Conservation (phyloP, 768 basidiomycete species). For the Leucosporidium scottii region DNA sequence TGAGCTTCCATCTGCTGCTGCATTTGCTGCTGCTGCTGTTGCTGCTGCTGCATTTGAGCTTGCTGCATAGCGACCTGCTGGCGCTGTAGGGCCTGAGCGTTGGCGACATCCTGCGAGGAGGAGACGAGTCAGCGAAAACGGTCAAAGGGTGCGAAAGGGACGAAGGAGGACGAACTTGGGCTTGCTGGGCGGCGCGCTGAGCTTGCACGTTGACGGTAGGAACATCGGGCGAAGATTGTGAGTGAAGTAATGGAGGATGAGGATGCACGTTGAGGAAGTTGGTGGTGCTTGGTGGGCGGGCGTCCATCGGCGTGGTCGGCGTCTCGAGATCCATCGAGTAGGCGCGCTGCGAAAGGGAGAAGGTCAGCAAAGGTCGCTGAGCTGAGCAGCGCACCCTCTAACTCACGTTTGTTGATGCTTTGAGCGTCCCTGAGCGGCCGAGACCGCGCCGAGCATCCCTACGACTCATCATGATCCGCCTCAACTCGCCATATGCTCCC, state of each 20-base stretch:
- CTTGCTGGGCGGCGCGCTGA: constrained; percentile 6
- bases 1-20: constrained; percentile 5
- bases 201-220: neutral
- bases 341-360: neutral
- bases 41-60: constrained; percentile 15
- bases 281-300: neutral
- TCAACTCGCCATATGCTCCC: constrained; percentile 28
- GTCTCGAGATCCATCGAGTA: constrained; percentile 28
- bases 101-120: neutral
- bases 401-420: constrained; percentile 4
- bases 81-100: neutral
- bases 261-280: constrained; percentile 1
- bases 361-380: neutral
- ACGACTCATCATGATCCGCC: constrained; percentile 25
- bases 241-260: constrained; percentile 20
- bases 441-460: constrained; percentile 7
- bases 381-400: no score
- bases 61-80: constrained; percentile 12
- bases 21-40: constrained; percentile 7
- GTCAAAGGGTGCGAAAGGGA: neutral
- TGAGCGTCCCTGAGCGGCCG: neutral
- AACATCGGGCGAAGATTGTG: constrained; percentile 24
- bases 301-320: constrained; percentile 7
- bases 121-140: neutral
- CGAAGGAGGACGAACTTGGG: neutral